These are phyloP conservation scores for Closterium sp. DNA, from an alignment of 139 green algal genomes.

Conservation along the genomic window DNA sequence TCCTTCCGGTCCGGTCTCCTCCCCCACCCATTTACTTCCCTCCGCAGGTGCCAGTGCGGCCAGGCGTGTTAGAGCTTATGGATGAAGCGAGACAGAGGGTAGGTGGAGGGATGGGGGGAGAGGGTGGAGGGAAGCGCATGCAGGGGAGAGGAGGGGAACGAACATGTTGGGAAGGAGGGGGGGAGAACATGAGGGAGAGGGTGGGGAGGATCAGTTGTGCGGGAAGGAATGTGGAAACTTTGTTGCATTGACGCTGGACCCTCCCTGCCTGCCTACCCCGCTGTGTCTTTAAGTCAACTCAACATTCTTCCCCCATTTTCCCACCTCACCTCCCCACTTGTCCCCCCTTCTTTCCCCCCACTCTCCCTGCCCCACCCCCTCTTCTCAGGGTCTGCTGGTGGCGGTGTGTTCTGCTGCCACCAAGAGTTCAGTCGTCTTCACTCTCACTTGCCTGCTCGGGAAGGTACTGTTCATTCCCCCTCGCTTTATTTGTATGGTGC, in stretches of 20 bases:
- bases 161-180: no score
- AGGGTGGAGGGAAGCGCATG: no score
- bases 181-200: no score
- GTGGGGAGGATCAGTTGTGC: no score
- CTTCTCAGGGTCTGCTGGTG: conserved; percentile 55
- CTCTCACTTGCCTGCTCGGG: conserved; percentile 77
- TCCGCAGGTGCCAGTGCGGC: neutral
- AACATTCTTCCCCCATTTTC: neutral
- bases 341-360: neutral
- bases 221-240: no score
- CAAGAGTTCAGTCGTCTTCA: conserved; percentile 77
- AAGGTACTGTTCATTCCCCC: conserved; percentile 8
- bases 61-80: neutral
- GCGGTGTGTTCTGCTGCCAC: conserved; percentile 87
- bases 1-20: no score
- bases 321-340: neutral
- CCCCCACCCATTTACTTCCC: no score
- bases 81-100: neutral
- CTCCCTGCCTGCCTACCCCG: no score
- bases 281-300: no score
- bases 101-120: neutral
- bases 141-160: no score
- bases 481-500: neutral
- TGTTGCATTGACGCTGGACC: no score
- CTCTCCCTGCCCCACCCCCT: neutral